These are phyloP conservation scores for Golubevia pallescens DNA, from an alignment of 1,284 basidiomycete genomes.

Conservation along the genomic window DNA sequence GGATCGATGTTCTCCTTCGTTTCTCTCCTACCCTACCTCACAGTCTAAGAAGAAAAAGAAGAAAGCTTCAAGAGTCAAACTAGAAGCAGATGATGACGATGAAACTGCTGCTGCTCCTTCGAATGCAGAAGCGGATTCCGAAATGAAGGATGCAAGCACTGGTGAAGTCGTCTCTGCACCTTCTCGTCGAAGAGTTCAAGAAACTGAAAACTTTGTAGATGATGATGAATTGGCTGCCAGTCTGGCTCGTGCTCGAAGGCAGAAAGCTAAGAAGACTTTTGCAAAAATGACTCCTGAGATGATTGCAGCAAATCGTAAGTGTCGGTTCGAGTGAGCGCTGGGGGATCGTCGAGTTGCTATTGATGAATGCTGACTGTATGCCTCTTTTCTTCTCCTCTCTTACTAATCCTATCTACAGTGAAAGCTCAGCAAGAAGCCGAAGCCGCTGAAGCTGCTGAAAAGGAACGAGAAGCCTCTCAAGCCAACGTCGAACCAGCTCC, in stretches of 20 bases:
- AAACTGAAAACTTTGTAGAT: constrained; percentile 78
- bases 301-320: constrained; percentile 78
- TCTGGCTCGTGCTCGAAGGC: constrained; percentile 81
- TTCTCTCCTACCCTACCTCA: constrained; percentile 5
- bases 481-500: constrained; percentile 6
- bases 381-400: neutral
- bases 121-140: constrained; percentile 73
- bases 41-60: constrained; percentile 77
- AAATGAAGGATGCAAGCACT: constrained; percentile 53
- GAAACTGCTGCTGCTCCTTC: constrained; percentile 68
- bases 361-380: constrained; percentile 2
- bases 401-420: constrained; percentile 8
- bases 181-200: constrained; percentile 5
- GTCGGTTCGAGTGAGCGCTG: constrained; percentile 51
- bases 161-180: neutral
- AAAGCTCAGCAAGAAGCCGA: constrained; percentile 72
- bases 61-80: constrained; percentile 78
- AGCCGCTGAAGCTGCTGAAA: constrained; percentile 68
- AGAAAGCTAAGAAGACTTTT: constrained; percentile 75
- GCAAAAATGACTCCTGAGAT: constrained; percentile 84
- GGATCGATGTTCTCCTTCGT: constrained; percentile 16
- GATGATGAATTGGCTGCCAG: constrained; percentile 97
- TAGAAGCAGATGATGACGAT: constrained; percentile 73
- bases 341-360: constrained; percentile 12
- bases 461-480: constrained; percentile 6